These are phyloP conservation scores for Cladosporium sphaerospermum DNA, from an alignment of 2,329 filamentous ascomycete genomes.

Conservation along the genomic window DNA sequence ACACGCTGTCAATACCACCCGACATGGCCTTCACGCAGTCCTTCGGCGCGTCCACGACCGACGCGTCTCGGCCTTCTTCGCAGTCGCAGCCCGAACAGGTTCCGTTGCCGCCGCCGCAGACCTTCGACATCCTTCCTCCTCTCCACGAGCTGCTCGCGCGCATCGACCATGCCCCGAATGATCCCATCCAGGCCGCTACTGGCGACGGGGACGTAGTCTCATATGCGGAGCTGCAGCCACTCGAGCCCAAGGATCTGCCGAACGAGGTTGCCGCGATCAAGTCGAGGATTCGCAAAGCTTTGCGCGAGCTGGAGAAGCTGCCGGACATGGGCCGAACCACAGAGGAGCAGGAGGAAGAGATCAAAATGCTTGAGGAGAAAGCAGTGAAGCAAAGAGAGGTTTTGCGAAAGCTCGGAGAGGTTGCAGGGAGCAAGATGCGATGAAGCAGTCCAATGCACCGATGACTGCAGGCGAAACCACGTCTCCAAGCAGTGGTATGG, in stretches of 20 bases:
- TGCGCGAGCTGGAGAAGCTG: slow-evolving; percentile 57
- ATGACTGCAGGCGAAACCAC: too few relatives aligned
- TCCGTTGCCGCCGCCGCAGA: slow-evolving; percentile 65
- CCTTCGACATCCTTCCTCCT: slow-evolving; percentile 78
- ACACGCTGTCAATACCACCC: background rate
- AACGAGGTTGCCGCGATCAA: slow-evolving; percentile 67
- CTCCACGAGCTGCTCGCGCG: slow-evolving; percentile 72
- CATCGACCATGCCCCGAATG: slow-evolving; percentile 38
- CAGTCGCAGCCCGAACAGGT: background rate
- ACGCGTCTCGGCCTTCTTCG: background rate
- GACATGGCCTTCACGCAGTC: slow-evolving; percentile 3
- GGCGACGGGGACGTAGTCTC: slow-evolving; percentile 32
- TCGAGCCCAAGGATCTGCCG: slow-evolving; percentile 70
- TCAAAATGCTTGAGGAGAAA: slow-evolving; percentile 57
- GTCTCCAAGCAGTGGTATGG: too few relatives aligned
- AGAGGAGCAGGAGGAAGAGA: slow-evolving; percentile 66
- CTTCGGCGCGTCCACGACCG: slow-evolving; percentile 3
- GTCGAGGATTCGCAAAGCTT: slow-evolving; percentile 69
- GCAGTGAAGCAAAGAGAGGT: slow-evolving; percentile 49
- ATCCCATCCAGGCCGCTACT: slow-evolving; percentile 2
- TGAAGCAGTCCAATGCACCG: background rate
- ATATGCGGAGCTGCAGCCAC: slow-evolving; percentile 33
- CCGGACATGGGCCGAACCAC: slow-evolving; percentile 64
- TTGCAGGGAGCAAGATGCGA: slow-evolving; percentile 4
- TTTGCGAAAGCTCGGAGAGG: slow-evolving; percentile 3